Percentiles rank a stretch among this genome's conserved stretches.
Conservation (phyloP, 495 filamentous ascomycete genomes). For the Podospora pseudocomata region DNA sequence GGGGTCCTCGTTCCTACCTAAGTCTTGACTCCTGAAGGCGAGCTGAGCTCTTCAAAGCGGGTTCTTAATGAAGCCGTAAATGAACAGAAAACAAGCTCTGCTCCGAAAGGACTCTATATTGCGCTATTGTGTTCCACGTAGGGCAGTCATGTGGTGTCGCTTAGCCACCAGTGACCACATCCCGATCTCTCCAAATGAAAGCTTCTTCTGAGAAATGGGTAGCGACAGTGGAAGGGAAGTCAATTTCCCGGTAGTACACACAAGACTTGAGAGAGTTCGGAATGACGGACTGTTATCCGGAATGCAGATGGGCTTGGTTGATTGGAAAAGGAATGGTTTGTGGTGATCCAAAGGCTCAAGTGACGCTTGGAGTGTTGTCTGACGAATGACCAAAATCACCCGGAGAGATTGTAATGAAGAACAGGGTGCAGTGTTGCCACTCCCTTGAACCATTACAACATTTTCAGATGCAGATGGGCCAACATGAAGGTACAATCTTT, state of each 20-base stretch:
- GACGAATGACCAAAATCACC: not conserved
- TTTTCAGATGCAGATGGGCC: not conserved
- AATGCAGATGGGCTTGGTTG: not conserved
- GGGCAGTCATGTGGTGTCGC: not conserved
- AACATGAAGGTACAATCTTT: not conserved
- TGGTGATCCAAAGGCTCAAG: not conserved
- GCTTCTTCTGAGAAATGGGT: not conserved
- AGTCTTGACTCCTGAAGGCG: not conserved
- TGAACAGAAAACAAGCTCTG: not conserved
- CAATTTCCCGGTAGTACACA: not conserved
- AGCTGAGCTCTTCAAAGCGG: not conserved
- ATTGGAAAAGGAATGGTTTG: too few species aligned
- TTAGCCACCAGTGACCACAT: not conserved
- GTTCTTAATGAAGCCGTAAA: not conserved
- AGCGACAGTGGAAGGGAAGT: not conserved
- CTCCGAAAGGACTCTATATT: not conserved
- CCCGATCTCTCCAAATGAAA: conserved; percentile 1
- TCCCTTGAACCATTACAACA: not conserved
- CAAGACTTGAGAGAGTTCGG: not conserved
- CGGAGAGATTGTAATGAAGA: not conserved
- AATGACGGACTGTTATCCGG: not conserved
- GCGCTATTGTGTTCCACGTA: not conserved
- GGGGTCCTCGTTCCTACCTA: not conserved
- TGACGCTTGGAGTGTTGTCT: not conserved
- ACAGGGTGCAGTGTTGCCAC: not conserved